Evolutionary conservation across 495 filamentous ascomycete species (phyloP), one percentile per base, ranked within the genome.

Genomic region (Ramalina intermedia): DNA sequence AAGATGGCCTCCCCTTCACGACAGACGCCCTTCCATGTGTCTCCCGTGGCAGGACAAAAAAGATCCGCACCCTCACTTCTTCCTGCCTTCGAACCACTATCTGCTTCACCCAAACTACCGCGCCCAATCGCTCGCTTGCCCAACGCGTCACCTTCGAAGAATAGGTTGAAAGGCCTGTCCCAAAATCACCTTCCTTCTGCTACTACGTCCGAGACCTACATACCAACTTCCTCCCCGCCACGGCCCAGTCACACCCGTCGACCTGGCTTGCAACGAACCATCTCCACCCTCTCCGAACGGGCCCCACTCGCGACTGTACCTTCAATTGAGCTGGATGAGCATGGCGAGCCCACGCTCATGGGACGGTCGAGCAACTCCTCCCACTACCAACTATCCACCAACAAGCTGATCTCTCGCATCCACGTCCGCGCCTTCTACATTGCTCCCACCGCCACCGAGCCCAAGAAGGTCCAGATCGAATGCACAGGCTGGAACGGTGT

Each of bases 401-500:
- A 94, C 65, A 82, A 85, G 20, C 75, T 89, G 52, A 86, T 98
- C 51, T 96, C 91, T 56, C 79, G 91, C 57, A 75, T 96, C 41
- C 91, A 98, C 61, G 83, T 95, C 63, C 82, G 86, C 60, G 89
- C 88, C 49, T 73, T 78, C 26, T 98, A 91, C 62, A 78, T 87
- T 42, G 72, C 82, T 3, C 68, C 74, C 6, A 74, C 75, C 24
- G 67, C 74, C 6, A 69, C 78, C 52, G 80, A 82, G 53, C 70
- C 72, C 49, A 79, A 77, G 57, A 79, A 78, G 64, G 75, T 96
- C 43, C 82, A 87, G 62, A 81, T 98, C 48, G 74, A 84, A 61
- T 98, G 91, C 65, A 75, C 82, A 59, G 91, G 91, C 16, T 96
- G 90, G 89, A 98, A 98, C 64, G 90, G 91, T 12, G 72, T 90